Base-by-base conservation (phyloP, 495 filamentous ascomycete genomes). In the Penicillium subrubescens region DNA sequence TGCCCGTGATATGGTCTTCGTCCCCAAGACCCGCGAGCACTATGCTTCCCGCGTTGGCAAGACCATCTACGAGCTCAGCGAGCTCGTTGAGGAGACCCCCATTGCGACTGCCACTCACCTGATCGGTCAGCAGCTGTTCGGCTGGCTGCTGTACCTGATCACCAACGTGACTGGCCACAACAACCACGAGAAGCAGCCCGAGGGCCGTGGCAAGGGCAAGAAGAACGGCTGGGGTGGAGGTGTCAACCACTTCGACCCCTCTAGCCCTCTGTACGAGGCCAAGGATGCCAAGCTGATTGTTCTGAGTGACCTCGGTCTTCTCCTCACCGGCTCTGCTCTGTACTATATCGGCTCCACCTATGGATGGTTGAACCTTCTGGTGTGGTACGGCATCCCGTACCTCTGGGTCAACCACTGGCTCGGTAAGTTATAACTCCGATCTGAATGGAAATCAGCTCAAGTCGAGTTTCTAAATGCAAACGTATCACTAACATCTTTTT, bases 321-420 rank as follows among this genome's bases (percentile, higher is more conserved):
- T 81, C 61, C 76, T 92, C 66, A 83, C 82, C 56, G 77, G 79
- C 67, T 78, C 72, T 46, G 77, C 86, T 25, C 76, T 90, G 57
- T 87, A 87, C 67, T 79, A 86, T 65, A 75, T 89, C 67, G 85
- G 81, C 35, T 84, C 88, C 75, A 92, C 78, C 57, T 97, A 88
- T 69, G 94, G 96, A 73, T 94, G 88, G 86, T 71, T 83, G 66
- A 97, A 96, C 79, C 80, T 98, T 71, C 78, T 90, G 31, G 89
- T 99, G 46, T 98, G 95, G 94, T 99, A 98, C 77, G 87, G 91
- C 72, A 71, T 96, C 61, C 95, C 95, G 11, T 99, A 97, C 76
- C 82, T 98, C 66, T 97, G 94, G 94, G 95, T 98, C 27, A 96
- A 99, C 86, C 94, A 98, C 87, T 99, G 95, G 83, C 83, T 86